Evolutionary conservation across 2,329 filamentous ascomycete species (phyloP).

Genomic region (Aspergillus viridinutans): DNA sequence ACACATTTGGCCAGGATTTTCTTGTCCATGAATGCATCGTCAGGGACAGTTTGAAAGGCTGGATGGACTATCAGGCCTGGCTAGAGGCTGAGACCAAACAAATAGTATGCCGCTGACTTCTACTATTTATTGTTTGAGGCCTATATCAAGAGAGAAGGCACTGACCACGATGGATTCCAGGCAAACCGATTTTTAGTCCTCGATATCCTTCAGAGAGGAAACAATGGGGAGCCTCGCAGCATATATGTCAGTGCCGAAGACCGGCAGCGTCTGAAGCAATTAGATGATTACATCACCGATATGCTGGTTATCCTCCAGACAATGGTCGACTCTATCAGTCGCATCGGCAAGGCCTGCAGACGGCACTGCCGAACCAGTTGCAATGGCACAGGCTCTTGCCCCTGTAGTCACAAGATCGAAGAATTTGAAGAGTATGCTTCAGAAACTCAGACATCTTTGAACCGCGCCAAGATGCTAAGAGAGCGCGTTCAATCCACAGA

Average conservation of each 20-base stretch:
- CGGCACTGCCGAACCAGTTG: slow-evolving; percentile 4
- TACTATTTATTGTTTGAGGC: not conserved
- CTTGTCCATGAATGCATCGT: slow-evolving; percentile 8
- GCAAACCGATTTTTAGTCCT: slow-evolving; percentile 3
- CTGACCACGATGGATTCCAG: slow-evolving; percentile 1
- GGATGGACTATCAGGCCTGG: slow-evolving; percentile 14
- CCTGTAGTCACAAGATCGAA: slow-evolving; percentile 1
- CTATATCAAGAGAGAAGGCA: not conserved
- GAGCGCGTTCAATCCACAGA: slow-evolving; percentile 6
- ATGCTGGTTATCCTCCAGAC: slow-evolving; percentile 9
- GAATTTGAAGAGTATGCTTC: slow-evolving; percentile 5
- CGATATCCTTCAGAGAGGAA: not conserved
- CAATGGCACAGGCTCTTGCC: not conserved
- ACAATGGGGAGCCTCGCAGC: not conserved
- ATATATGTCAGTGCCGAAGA: slow-evolving; percentile 4
- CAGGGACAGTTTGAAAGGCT: slow-evolving; percentile 6
- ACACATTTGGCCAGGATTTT: not conserved
- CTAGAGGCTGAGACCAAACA: slow-evolving; percentile 8
- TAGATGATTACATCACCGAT: slow-evolving; percentile 11
- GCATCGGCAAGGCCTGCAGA: slow-evolving; percentile 5
- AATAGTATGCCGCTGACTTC: not conserved
- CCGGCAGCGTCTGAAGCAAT: slow-evolving; percentile 7
- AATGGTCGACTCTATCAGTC: not conserved
- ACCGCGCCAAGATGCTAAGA: slow-evolving; percentile 9
- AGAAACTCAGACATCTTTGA: slow-evolving; percentile 3